Conservation (phyloP, 352 stramenopile genomes). For the Phytophthora pinifolia region DNA sequence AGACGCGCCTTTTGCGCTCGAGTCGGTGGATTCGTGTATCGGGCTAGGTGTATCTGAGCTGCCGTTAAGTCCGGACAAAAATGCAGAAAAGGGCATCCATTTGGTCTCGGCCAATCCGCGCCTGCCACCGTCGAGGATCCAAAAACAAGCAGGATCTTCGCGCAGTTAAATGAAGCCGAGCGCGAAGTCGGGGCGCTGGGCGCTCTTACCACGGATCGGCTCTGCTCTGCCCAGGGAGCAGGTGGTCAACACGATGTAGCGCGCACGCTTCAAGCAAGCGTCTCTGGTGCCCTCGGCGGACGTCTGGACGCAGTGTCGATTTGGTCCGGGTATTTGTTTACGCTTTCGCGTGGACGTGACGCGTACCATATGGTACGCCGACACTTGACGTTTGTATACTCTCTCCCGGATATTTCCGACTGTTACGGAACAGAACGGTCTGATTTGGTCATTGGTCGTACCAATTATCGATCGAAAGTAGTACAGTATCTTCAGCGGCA, state of each 20-base stretch:
- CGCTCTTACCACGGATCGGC: conserved; percentile 3
- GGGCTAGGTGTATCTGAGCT: conserved; percentile 22
- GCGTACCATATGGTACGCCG: too few species aligned
- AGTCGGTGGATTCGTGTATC: conserved; percentile 4
- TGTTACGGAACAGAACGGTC: too few species aligned
- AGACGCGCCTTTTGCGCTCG: too few species aligned
- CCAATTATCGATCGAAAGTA: too few species aligned
- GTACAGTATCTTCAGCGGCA: too few species aligned
- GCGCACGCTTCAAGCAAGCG: neutral
- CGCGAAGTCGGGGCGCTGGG: conserved; percentile 4
- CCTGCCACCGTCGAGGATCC: conserved; percentile 7
- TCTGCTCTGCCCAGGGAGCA: conserved; percentile 5
- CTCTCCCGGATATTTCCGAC: too few species aligned
- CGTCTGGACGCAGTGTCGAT: too few species aligned
- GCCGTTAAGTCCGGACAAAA: conserved; percentile 11
- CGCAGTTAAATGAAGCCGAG: conserved; percentile 16
- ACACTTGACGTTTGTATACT: too few species aligned
- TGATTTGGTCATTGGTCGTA: too few species aligned
- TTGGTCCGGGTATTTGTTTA: too few species aligned
- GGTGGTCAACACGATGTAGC: conserved; percentile 13
- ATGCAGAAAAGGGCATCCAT: conserved; percentile 7
- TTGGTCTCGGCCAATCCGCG: conserved; percentile 11
- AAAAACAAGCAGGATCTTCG: conserved; percentile 7
- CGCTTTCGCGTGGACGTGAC: too few species aligned
- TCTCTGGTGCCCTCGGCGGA: too few species aligned